These are phyloP conservation scores for Gleditsia sinensis DNA, from an alignment of 306 rosid genomes.

Conservation along the genomic window DNA sequence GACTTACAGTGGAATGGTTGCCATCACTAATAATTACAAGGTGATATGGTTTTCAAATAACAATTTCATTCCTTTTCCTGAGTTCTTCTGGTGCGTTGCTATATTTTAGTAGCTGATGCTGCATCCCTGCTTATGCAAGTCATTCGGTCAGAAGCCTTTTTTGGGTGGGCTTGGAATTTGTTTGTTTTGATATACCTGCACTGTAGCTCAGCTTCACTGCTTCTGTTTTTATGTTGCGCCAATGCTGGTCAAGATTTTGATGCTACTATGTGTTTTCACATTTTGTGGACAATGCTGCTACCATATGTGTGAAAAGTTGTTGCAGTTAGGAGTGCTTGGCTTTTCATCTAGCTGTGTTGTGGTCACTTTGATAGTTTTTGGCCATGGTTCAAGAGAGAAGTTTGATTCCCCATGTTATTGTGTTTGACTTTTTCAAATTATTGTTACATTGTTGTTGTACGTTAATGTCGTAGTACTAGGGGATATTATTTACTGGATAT, in stretches of 20 bases:
- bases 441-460: not conserved
- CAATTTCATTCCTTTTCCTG: not conserved
- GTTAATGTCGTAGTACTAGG: not conserved
- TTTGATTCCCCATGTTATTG: not conserved
- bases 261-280: not conserved
- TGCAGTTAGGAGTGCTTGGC: conserved; percentile 1
- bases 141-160: not conserved
- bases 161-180: not conserved
- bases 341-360: not conserved
- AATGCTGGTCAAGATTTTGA: not conserved
- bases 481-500: not conserved
- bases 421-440: not conserved
- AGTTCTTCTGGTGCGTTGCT: not conserved
- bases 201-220: conserved; percentile 1
- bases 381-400: not conserved
- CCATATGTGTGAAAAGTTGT: not conserved
- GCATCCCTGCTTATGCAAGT: not conserved
- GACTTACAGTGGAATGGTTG: not conserved
- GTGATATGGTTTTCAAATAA: not conserved
- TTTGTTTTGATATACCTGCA: not conserved
- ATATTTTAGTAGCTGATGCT: not conserved
- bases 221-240: not conserved
- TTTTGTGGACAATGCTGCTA: not conserved
- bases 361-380: not conserved
- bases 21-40: not conserved